Evolutionary conservation across 345 rosid species (phyloP), one percentile per base, ranked within the genome.

Genomic region (Draba incana): DNA sequence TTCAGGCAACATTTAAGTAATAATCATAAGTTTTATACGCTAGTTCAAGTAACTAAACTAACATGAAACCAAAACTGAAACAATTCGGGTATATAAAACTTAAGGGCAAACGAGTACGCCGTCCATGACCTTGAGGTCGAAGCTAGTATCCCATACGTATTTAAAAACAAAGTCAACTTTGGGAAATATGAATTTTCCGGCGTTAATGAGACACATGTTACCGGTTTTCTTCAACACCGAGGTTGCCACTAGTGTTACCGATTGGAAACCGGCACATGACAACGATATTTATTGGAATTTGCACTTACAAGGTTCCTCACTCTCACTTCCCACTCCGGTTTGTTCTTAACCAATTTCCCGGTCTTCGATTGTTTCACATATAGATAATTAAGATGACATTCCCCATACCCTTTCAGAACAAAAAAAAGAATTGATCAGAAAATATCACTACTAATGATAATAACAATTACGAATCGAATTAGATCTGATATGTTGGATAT

Each of bases 241-340:
- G 7, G 10, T 25, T 4, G 30, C 12, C 10, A 71, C 12, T 23
- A 66, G 65, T 41, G 45, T 39, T 20, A 48, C 44, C 8, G 76
- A 64, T 31, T 72, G 3, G 37, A 72, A 72, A 47, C 71, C 76
- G 10, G 2, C 57, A 49, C 76, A 72, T 1, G 27, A 28, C 27
- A 64, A 28, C 44, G 27, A 27, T 39, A 8, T 2, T 28, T 47
- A 11, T n/a, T 28, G 41, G 52, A 64, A 54, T 16, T 15, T 48
- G 51, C 76, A 71, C 0, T 13, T 4, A 10, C 76, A 71, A 10
- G 63, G 57, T 71, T 56, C 13, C 11, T 71, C 11, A 64, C 50
- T 63, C 52, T 72, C 66, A 72, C 76, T 64, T 55, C 65, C 76
- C 76, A 72, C 45, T 72, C 59, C 11, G 76, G 52, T 48, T 57